Percentiles rank a stretch among this genome's conserved stretches.
These are phyloP conservation scores for Blastomyces parvus DNA, from an alignment of 2,329 filamentous ascomycete genomes.

Conservation along the genomic window DNA sequence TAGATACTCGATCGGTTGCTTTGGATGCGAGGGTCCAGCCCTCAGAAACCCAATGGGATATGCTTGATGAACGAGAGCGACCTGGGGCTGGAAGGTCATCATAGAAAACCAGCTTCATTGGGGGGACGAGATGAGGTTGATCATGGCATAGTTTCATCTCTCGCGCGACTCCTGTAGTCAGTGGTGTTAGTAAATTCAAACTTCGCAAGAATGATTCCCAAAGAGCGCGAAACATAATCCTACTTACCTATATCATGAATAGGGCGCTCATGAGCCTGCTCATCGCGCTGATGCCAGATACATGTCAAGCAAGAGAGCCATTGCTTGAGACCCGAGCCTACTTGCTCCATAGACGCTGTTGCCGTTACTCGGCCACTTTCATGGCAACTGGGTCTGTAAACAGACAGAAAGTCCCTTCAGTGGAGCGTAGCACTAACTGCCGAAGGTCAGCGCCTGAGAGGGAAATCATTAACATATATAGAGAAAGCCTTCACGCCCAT, in stretches of 20 bases:
- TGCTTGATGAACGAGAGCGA: conserved; percentile 25
- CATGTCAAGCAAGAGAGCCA: conserved; percentile 34
- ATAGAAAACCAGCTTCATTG: conserved; percentile 38
- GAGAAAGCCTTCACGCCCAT: not conserved
- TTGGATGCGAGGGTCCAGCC: conserved; percentile 30
- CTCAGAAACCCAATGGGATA: conserved; percentile 34
- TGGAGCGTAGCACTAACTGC: not conserved
- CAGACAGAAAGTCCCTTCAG: conserved; percentile 1
- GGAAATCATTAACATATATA: not conserved
- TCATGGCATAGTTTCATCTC: conserved; percentile 38
- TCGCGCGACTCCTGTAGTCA: conserved; percentile 29
- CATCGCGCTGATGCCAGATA: conserved; percentile 23
- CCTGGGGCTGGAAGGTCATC: conserved; percentile 32
- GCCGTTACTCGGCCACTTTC: conserved; percentile 24
- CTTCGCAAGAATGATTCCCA: not conserved
- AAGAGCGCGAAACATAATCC: not conserved
- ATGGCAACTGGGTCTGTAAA: conserved; percentile 6
- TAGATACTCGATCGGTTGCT: conserved; percentile 32
- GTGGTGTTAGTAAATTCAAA: conserved; percentile 3
- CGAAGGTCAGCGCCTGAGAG: not conserved
- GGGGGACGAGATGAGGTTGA: conserved; percentile 39
- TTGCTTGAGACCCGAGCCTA: conserved; percentile 31
- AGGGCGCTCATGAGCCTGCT: conserved; percentile 20
- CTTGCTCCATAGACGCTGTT: conserved; percentile 30
- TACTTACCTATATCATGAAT: conserved; percentile 19